These are phyloP conservation scores for Acacia concinna DNA, from an alignment of 331 rosid genomes.

Conservation along the genomic window DNA sequence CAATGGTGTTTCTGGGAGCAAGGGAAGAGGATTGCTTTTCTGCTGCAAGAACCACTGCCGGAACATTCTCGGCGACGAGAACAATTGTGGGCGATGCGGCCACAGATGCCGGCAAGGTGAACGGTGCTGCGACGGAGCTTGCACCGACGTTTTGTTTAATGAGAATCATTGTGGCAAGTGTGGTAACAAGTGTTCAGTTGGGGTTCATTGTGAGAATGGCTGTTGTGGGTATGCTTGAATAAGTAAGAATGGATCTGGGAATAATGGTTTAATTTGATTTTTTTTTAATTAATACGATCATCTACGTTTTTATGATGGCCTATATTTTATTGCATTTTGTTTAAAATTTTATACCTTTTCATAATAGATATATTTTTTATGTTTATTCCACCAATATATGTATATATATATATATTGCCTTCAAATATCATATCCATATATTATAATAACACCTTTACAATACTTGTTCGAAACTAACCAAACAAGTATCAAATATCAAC, in stretches of 20 bases:
- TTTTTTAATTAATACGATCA: not conserved
- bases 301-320: not conserved
- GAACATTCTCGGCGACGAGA: constrained; percentile 58
- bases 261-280: not conserved
- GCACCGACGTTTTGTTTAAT: constrained; percentile 40
- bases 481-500: too few species aligned
- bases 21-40: constrained; percentile 53
- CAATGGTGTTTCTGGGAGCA: constrained; percentile 56
- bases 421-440: too few species aligned
- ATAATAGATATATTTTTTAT: too few species aligned
- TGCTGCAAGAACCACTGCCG: constrained; percentile 82
- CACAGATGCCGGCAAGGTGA: constrained; percentile 50
- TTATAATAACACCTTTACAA: too few species aligned
- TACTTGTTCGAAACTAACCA: too few species aligned
- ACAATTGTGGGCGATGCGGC: constrained; percentile 60
- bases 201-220: constrained; percentile 40
- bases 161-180: constrained; percentile 67
- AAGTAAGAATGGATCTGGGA: not conserved
- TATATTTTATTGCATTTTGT: not conserved
- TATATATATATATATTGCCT: too few species aligned
- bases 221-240: constrained; percentile 45
- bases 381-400: not conserved
- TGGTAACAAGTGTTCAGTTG: constrained; percentile 43
- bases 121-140: constrained; percentile 59
- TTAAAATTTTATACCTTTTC: too few species aligned